Evolutionary conservation across 306 rosid species (phyloP), one percentile per base, ranked within the genome.

Genomic region (Dicorynia guianensis): DNA sequence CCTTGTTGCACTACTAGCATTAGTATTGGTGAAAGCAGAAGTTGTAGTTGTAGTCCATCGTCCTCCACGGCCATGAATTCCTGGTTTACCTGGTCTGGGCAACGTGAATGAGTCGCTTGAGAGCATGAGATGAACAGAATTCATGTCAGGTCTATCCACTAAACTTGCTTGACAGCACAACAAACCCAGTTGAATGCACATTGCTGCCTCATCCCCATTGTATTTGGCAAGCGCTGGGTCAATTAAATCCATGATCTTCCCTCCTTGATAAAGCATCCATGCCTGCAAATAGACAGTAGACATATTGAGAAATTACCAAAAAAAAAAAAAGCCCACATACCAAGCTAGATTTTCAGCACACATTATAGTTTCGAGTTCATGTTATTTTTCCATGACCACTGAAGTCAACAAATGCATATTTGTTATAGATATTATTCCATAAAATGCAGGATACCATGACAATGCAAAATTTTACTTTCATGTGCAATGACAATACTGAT

Each of bases 131-230:
- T 89, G 87, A 78, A 91, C 85, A 14, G 88, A 17, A 46, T 85
- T 93, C 98, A 93, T 91, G 79, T 93, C 97, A 6, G 97, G 98
- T 79, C 98, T 77, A 0, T 93, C 93, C 6, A 56, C 43, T 71
- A 84, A 3, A 48, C 55, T 84, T 18, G 93, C 85, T 77, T 91
- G 97, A 55, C 97, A 93, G 57, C 98, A 93, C 76, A 89, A 70
- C 79, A 93, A 83, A 48, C 98, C 98, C 20, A 93, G 82, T 62
- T 93, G 98, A 77, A 88, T 76, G 85, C 96, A 91, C 96, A 91
- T 91, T 35, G 97, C 97, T 52, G 87, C 97, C 81, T 93, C 98
- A 52, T 89, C 93, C 13, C 53, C 69, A 52, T 89, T 85, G 91
- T 55, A 88, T 78, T 75, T 91, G 30, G 46, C 65, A 10, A 89